Percentiles rank a stretch among this genome's conserved stretches.
phyloP scores from a whole-genome alignment of 2,329 filamentous ascomycete genomes.

The Shiraia sp. region DNA sequence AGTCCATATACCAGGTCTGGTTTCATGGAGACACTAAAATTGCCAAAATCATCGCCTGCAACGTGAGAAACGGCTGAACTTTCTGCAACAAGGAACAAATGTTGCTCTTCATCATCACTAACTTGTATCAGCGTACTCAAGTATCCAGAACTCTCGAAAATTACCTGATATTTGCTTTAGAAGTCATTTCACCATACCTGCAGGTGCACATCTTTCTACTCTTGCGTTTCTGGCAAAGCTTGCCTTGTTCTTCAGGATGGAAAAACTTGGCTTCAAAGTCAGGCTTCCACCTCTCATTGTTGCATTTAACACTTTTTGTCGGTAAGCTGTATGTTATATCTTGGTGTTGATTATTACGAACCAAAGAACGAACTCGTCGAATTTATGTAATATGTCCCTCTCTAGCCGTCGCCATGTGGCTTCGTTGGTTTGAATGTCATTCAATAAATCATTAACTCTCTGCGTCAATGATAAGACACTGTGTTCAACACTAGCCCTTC shows the following conservation, averaged over 20 bases:
- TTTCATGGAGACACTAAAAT: slow-evolving; percentile 11
- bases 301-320: slow-evolving; percentile 3
- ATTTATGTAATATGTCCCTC: slow-evolving; percentile 3
- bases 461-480: slow-evolving; percentile 1
- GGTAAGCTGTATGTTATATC: background rate
- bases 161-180: background rate
- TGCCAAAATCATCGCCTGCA: slow-evolving; percentile 2
- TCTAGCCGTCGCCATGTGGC: slow-evolving; percentile 10
- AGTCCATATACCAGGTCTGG: slow-evolving; percentile 17
- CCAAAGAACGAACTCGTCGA: slow-evolving; percentile 4
- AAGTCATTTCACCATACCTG: background rate
- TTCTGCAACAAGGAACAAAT: slow-evolving; percentile 4
- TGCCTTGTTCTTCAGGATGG: background rate
- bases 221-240: slow-evolving; percentile 1
- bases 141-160: too few relatives aligned
- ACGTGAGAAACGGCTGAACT: slow-evolving; percentile 2
- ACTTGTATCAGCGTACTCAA: background rate
- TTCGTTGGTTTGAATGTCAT: slow-evolving; percentile 7
- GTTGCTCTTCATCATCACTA: slow-evolving; percentile 6
- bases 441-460: slow-evolving; percentile 2
- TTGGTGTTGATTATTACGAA: background rate
- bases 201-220: slow-evolving; percentile 1
- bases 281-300: slow-evolving; percentile 3
- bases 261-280: slow-evolving; percentile 1
- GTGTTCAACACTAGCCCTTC: background rate